Evolutionary conservation across 352 stramenopile species (phyloP), one percentile per base, ranked within the genome.

Genomic region (Halophytophthora batemanensis): DNA sequence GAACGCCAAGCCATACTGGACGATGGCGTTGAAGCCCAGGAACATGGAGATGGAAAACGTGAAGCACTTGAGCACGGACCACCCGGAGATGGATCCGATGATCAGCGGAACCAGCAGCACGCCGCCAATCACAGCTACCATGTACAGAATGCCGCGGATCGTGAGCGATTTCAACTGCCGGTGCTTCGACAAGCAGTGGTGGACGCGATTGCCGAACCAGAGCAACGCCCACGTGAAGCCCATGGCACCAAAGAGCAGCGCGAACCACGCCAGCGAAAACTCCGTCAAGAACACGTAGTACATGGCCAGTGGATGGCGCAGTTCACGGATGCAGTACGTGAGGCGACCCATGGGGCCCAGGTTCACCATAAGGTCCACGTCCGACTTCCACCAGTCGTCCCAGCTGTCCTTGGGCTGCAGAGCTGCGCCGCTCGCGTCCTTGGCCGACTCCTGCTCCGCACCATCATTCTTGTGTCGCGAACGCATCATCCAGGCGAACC

Each of bases 401-500:
- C 81, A 92, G 15, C 70, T 69, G 55, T 90, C 81, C 40, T 81
- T 83, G 5, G 77, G 71, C 21, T 77, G 73, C 10, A 77, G 57
- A 31, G 66, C 57, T 19, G 61, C 56, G 39, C 54, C 69, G 15
- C 58, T 66, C 4, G 66, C 40, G n/a, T 69, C 53, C n/a, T 71
- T 71, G 14, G 64, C 54, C 22, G 55, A 68, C 29, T 73, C 47
- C 22, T 82, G 59, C 5, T 80, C 67, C 2, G 68, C 59, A 0
- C 64, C 65, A 17, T 66, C 67, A 36, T 82, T 74, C 22, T 83
- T 72, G 47, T 71, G 64, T 3, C 37, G 46, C 3, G 67, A 49
- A 8, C 59, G 60, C 76, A 91, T 87, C 82, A 93, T 91, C 85
- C 85, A 95, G 22, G 74, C 65, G 25, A 88, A 88, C 85, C 85